Conservation (phyloP, 768 basidiomycete species). For the Paxillus ammoniavirescens region DNA sequence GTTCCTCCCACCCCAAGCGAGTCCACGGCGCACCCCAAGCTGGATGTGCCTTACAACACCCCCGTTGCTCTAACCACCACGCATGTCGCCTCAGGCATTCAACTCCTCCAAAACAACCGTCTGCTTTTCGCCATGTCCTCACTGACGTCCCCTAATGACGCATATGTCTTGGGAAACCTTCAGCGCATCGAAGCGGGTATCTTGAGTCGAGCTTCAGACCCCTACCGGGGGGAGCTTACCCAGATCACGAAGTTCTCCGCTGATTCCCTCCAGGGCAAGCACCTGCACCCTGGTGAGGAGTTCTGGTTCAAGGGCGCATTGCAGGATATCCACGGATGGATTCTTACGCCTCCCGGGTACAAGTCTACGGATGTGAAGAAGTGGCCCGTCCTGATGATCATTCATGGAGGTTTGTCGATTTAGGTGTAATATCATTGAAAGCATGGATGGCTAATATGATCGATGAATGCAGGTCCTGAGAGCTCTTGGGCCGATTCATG, state of each 20-base stretch:
- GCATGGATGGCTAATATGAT: not conserved
- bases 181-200: conserved; percentile 43
- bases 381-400: conserved; percentile 78
- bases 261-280: conserved; percentile 53
- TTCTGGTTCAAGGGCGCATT: conserved; percentile 90
- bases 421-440: no score
- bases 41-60: conserved; percentile 39
- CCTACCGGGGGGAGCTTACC: conserved; percentile 35
- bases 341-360: conserved; percentile 79
- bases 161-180: conserved; percentile 59
- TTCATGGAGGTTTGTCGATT: conserved; percentile 62
- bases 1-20: conserved; percentile 59
- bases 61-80: conserved; percentile 61
- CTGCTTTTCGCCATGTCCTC: conserved; percentile 75
- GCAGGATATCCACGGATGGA: conserved; percentile 81
- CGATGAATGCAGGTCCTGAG: conserved; percentile 54
- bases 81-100: conserved; percentile 59
- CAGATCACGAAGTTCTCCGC: conserved; percentile 68
- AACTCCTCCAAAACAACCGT: conserved; percentile 55
- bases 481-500: conserved; percentile 89
- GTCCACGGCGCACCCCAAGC: conserved; percentile 50
- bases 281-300: conserved; percentile 64
- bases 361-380: conserved; percentile 61
- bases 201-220: conserved; percentile 24
- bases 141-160: conserved; percentile 77